Percentiles rank a stretch among this genome's conserved stretches.
phyloP scores from a whole-genome alignment of 345 rosid species.

The Murraya koenigii region DNA sequence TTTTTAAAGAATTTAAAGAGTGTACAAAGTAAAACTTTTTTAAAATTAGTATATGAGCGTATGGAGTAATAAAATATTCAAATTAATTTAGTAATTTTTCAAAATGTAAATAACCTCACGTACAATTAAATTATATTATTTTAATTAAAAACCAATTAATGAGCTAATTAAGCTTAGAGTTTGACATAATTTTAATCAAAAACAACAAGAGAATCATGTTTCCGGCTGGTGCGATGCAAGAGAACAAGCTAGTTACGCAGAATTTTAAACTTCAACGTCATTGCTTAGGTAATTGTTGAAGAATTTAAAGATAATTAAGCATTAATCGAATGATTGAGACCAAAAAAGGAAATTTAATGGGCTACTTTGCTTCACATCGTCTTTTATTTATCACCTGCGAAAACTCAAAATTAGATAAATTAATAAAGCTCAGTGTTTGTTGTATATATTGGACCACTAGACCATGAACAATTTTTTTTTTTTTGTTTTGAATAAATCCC shows the following conservation, averaged over 20 bases:
- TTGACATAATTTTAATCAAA: neutral
- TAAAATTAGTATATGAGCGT: too few species aligned
- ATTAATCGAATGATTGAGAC: neutral
- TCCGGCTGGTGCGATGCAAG: neutral
- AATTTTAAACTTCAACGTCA: slow-evolving; percentile 1
- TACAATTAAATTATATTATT: too few species aligned
- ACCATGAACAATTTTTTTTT: neutral
- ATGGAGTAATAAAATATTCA: too few species aligned
- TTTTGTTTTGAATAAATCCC: too few species aligned
- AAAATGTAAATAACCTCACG: fast-evolving
- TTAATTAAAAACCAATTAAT: too few species aligned
- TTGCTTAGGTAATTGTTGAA: slow-evolving; percentile 10
- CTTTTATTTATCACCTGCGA: neutral
- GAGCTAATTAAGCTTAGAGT: neutral
- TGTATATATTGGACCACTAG: slow-evolving; percentile 2
- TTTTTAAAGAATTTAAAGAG: too few species aligned
- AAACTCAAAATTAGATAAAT: neutral
- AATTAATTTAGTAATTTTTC: too few species aligned
- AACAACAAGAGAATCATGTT: neutral
- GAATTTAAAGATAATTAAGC: neutral
- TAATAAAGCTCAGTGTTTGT: neutral
- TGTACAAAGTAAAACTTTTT: too few species aligned
- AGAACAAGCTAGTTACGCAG: neutral
- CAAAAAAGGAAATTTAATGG: neutral
- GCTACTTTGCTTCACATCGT: neutral